These are phyloP conservation scores for Thermoascus crustaceus DNA, from an alignment of 2,329 filamentous ascomycete species.

Conservation along the genomic window DNA sequence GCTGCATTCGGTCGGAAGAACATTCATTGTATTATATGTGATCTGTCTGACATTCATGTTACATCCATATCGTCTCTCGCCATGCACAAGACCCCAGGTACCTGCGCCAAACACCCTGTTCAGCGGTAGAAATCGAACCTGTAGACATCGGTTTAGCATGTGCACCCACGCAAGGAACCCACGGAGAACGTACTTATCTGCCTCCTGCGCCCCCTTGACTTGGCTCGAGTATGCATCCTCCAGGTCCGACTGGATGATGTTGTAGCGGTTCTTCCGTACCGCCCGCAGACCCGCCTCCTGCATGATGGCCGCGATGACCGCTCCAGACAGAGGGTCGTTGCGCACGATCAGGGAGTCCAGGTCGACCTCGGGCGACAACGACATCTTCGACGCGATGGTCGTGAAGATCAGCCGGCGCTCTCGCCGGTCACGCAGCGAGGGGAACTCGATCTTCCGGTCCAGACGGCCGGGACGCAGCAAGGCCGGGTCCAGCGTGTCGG, in stretches of 20 bases:
- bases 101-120: slow-evolving; percentile 9
- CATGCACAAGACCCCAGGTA: slow-evolving; percentile 12
- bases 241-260: slow-evolving; percentile 94
- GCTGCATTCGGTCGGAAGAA: slow-evolving; percentile 6
- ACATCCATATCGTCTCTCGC: slow-evolving; percentile 20
- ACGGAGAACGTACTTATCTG: slow-evolving; percentile 45
- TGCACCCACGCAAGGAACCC: slow-evolving; percentile 6
- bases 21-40: slow-evolving; percentile 13
- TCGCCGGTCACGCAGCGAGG: slow-evolving; percentile 83
- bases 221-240: slow-evolving; percentile 97
- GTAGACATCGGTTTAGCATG: slow-evolving; percentile 43
- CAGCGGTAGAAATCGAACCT: slow-evolving; percentile 88
- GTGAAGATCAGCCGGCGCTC: slow-evolving; percentile 94
- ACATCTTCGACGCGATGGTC: slow-evolving; percentile 98
- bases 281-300: slow-evolving; percentile 92
- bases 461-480: slow-evolving; percentile 85
- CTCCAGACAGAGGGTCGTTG: slow-evolving; percentile 90
- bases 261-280: slow-evolving; percentile 96
- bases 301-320: slow-evolving; percentile 98
- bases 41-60: slow-evolving; percentile 19
- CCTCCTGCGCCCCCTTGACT: slow-evolving; percentile 73
- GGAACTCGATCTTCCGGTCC: slow-evolving; percentile 98
- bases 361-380: slow-evolving; percentile 89
- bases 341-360: slow-evolving; percentile 92
- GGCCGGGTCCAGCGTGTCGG: slow-evolving; percentile 89